Base-by-base conservation (phyloP, 345 rosid species). In the Combretum micranthum region DNA sequence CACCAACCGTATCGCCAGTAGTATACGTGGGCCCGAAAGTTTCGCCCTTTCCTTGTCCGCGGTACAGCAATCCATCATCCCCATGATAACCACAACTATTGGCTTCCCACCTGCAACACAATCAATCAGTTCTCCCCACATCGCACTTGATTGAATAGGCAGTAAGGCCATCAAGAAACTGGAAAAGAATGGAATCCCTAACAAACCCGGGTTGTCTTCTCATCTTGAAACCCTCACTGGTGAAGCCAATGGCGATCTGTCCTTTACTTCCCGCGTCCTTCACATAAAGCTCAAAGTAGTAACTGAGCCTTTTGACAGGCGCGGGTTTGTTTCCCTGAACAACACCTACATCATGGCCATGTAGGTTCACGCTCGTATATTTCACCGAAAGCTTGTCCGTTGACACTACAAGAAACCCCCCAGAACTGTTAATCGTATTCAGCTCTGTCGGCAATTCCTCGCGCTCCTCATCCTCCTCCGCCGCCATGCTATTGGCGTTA, bases 81-180 rank as follows among this genome's bases (percentile, higher is more conserved):
- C 99, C 96, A 72, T 89, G 97, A 79, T 89, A 93, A 18, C 99
- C 99, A 60, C 81, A 87, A 69, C 95, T 87, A 76, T 89, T 89
- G 54, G 73, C 80, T 87, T 89, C 99, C 99, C 99, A 93, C 57
- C 99, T 93, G 69, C 39, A 32, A 32, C 39, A 32, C 39, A 32
- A 32, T 25, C 39, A 7, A 32, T 32, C 39, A 7, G 39, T 4
- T 51, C 54, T 19, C 54, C 20, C 21, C 16, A 20, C 44, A 47
- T 11, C 6, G 8, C 10, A 59, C 20, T 42, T 32, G 22, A 62
- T 39, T 13, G 23, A 52, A 21, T 17, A 44, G 20, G 13, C 39
- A 20, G 20, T 42, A 20, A 16, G 20, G 20, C 39, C 39, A 32
- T 32, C 39, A 37, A 46, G 55, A 46, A 15, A 44, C 14, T 8